Base-by-base conservation (phyloP, 1,139 yeast species). In the Nakaseomyces uthaithaninus region DNA sequence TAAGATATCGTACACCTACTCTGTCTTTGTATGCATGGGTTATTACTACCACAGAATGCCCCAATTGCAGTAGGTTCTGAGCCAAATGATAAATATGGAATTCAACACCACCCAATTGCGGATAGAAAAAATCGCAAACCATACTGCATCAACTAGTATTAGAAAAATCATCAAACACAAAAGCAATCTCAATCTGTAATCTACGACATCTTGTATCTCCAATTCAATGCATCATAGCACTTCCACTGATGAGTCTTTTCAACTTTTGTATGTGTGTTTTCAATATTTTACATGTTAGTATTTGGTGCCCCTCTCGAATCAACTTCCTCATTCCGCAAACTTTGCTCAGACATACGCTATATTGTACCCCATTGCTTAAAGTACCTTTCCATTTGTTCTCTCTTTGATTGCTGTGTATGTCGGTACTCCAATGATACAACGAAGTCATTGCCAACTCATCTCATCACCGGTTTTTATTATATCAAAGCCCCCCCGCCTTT, bases 101-200 rank as follows among this genome's bases (percentile, higher is more conserved):
- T 60, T 93, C 99, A 3, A 93, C 93, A 7, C 99, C 99, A 2
- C 99, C 99, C 0, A 96, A 82, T 59, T 93, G 98, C 15, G 99
- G 99, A 63, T 83, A 93, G 75, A 91, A 93, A 69, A 87, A 93
- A 64, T 93, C 99, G 33, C 95, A 82, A 3, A 89, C 85, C 96
- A 91, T 89, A 9, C 85, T 81, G 17, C 22, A 27, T 27, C 24
- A 23, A 42, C 16, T 20, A n/a, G 47, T 18, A 33, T 24, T 12
- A n/a, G n/a, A n/a, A n/a, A n/a, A n/a, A n/a, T n/a, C n/a, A n/a
- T n/a, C n/a, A n/a, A n/a, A n/a, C n/a, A n/a, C n/a, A n/a, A n/a
- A n/a, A n/a, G n/a, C n/a, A n/a, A n/a, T n/a, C n/a, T n/a, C n/a
- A n/a, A n/a, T n/a, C n/a, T n/a, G n/a, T n/a, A n/a, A n/a, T n/a